Percentiles rank a stretch among this genome's conserved stretches.
Conservation (phyloP, 176 grass and related monocot genomes). For the Puccinellia tenuiflora region DNA sequence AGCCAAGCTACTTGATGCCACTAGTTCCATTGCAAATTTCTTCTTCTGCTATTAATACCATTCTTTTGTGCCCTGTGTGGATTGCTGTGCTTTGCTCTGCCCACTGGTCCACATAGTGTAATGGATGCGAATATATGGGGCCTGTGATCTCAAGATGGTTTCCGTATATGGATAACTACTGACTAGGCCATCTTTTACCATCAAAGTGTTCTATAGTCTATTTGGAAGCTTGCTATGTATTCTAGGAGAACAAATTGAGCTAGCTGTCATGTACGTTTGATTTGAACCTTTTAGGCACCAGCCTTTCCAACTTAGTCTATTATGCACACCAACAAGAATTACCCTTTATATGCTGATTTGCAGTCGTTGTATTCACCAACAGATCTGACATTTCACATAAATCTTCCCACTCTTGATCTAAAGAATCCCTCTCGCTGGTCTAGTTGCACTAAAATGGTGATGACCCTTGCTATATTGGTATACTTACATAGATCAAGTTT, state of each 20-base stretch:
- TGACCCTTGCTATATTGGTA: too few relatives aligned
- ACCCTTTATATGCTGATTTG: not conserved
- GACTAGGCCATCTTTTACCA: not conserved
- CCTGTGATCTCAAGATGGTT: not conserved
- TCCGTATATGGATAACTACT: not conserved
- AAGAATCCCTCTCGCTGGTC: not conserved
- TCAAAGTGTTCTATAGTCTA: not conserved
- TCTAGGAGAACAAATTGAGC: too few relatives aligned
- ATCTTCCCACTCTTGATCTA: not conserved
- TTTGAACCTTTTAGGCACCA: not conserved
- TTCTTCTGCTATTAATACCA: not conserved
- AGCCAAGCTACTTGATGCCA: not conserved
- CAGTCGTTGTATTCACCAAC: too few relatives aligned
- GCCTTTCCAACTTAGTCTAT: not conserved
- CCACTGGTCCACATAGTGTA: not conserved
- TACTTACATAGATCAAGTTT: not conserved
- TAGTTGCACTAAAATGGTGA: too few relatives aligned
- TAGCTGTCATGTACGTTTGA: not conserved
- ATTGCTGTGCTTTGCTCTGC: not conserved
- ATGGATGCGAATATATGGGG: not conserved
- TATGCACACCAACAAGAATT: not conserved
- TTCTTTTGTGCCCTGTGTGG: not conserved
- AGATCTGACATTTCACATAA: not conserved
- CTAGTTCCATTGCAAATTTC: not conserved
- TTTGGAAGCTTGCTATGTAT: too few relatives aligned